Evolutionary conservation across 495 filamentous ascomycete species (phyloP).

Genomic region (Tuber microsphaerosporum): DNA sequence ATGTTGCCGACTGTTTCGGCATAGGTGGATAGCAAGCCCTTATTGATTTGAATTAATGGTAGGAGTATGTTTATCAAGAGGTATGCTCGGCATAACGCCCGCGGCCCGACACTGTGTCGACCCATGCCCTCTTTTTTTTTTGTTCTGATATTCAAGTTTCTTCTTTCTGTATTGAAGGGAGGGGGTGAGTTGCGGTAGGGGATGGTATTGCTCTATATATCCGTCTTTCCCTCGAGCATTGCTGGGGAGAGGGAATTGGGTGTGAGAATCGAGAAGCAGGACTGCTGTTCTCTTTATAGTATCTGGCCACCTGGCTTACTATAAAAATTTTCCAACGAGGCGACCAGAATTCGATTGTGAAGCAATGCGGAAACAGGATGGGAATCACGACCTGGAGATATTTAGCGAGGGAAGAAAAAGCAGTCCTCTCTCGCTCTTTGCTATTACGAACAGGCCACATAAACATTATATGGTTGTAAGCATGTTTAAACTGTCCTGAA

Average conservation of each 20-base stretch:
- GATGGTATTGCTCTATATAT: neutral
- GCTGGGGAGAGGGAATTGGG: neutral
- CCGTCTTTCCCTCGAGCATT: neutral
- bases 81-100: slow-evolving; percentile 1
- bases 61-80: neutral
- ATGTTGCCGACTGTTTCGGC: neutral
- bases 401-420: neutral
- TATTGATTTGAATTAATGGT: neutral
- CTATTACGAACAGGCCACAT: neutral
- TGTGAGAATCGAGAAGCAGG: neutral
- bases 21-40: neutral
- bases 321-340: neutral
- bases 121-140: neutral
- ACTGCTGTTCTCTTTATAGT: neutral
- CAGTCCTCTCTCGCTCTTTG: neutral
- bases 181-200: neutral
- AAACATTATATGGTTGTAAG: neutral
- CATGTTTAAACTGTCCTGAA: neutral
- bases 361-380: neutral
- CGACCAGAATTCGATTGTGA: neutral
- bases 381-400: neutral
- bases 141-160: neutral
- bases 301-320: neutral
- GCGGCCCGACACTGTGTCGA: neutral
- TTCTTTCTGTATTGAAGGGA: neutral